Percentiles rank a stretch among this genome's conserved stretches.
Evolutionary conservation across 73 alveolate species (phyloP).

Genomic region (Tetrahymena borealis): DNA sequence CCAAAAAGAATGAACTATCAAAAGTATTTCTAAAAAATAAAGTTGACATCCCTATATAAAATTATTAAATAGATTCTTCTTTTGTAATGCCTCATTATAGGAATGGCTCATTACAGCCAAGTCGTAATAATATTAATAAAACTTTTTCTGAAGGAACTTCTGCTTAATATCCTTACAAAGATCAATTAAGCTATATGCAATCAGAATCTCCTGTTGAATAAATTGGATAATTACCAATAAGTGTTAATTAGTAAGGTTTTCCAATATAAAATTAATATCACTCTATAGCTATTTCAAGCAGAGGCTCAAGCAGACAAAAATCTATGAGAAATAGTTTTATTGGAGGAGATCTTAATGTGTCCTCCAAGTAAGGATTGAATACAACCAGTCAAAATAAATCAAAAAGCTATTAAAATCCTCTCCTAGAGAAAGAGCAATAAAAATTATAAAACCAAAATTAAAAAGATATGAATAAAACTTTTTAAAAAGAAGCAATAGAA

Average conservation of each 20-base stretch:
- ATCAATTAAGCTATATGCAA: not conserved
- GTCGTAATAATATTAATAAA: not conserved
- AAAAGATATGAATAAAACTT: not conserved
- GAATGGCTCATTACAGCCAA: not conserved
- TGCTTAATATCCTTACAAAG: not conserved
- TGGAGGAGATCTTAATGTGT: not conserved
- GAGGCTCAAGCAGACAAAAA: not conserved
- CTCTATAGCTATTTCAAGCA: not conserved
- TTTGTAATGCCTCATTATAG: not conserved
- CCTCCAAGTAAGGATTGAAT: not conserved
- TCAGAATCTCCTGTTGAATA: not conserved
- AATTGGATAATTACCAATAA: not conserved
- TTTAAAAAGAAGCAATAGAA: not conserved
- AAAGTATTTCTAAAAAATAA: not conserved
- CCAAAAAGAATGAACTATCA: not conserved
- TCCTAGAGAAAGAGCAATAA: not conserved
- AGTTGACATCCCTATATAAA: not conserved
- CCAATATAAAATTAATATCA: not conserved
- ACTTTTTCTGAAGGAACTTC: constrained; percentile 8
- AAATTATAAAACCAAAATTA: not conserved
- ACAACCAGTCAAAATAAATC: not conserved
- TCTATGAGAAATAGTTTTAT: not conserved
- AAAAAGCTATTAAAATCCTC: not conserved
- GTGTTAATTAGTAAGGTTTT: not conserved
- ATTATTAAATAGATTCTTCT: not conserved